Conservation (phyloP, 345 rosid genomes). For the Heritiera fomes region DNA sequence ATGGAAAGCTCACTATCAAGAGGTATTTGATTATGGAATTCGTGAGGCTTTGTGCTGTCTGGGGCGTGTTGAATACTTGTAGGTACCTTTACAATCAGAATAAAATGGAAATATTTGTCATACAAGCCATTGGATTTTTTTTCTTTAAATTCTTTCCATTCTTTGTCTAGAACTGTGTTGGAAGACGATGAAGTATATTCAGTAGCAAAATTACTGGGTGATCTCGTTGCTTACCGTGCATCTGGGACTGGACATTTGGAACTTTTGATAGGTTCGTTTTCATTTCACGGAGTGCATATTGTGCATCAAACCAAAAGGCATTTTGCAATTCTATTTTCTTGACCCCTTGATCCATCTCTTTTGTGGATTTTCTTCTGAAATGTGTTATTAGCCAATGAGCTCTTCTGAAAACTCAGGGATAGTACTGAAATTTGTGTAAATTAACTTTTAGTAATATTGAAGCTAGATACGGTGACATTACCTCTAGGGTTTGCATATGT, state of each 20-base stretch:
- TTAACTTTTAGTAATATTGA: background rate
- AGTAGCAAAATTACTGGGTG: constrained; percentile 77
- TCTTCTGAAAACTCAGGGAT: background rate
- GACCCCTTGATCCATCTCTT: background rate
- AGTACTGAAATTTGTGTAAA: background rate
- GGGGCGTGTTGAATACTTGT: constrained; percentile 81
- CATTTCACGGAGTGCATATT: background rate
- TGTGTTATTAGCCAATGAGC: background rate
- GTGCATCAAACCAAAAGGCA: background rate
- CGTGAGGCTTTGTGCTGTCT: constrained; percentile 95
- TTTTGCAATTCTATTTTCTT: background rate
- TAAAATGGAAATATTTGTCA: background rate
- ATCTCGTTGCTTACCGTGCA: constrained; percentile 93
- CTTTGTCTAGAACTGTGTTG: constrained; percentile 49
- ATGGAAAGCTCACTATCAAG: constrained; percentile 93
- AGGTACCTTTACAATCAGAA: constrained; percentile 30
- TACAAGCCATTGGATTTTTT: constrained; percentile 10
- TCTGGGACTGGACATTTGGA: constrained; percentile 93
- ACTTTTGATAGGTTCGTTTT: constrained; percentile 71
- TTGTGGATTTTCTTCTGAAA: background rate
- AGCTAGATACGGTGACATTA: background rate
- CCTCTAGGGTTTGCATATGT: background rate
- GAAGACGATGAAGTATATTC: constrained; percentile 93
- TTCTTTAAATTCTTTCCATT: background rate
- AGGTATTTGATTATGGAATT: constrained; percentile 89